Conservation (phyloP, 331 rosid genomes). For the Pyrus hybrid region DNA sequence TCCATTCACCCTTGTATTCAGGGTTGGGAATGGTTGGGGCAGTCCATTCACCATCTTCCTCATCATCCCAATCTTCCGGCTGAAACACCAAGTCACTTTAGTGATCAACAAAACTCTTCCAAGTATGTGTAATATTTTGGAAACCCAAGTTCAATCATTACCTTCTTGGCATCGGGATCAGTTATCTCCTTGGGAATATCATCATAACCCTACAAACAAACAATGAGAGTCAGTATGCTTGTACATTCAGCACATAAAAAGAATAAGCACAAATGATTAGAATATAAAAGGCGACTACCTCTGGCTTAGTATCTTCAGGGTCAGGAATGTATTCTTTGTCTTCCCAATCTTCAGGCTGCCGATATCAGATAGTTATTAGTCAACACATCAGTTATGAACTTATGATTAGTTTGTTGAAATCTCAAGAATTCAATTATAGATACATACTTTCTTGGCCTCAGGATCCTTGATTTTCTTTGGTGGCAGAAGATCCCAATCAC, state of each 20-base stretch:
- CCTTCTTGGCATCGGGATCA: conserved; percentile 95
- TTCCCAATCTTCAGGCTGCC: conserved; percentile 99
- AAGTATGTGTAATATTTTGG: not conserved
- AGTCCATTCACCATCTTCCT: conserved; percentile 99
- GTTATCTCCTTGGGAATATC: conserved; percentile 79
- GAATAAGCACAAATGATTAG: not conserved
- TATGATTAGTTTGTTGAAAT: not conserved
- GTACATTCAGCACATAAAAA: not conserved
- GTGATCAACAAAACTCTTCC: conserved; percentile 5
- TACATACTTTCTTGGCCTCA: conserved; percentile 72
- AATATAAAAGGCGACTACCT: conserved; percentile 32
- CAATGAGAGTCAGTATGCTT: conserved; percentile 8
- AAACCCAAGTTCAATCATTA: not conserved
- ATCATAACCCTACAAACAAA: conserved; percentile 68
- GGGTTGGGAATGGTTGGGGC: conserved; percentile 95
- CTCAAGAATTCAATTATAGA: not conserved
- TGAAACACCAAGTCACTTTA: conserved; percentile 25
- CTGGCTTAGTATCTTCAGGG: conserved; percentile 95
- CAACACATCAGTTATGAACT: not conserved
- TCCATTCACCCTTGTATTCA: conserved; percentile 98
- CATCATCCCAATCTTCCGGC: conserved; percentile 99
- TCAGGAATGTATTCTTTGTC: conserved; percentile 90
- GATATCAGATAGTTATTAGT: not conserved
- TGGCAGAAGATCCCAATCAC: conserved; percentile 89
- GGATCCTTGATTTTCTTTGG: conserved; percentile 90